Evolutionary conservation across 331 rosid genomes (phyloP), one percentile per base, ranked within the genome.

Genomic region (Pyracantha coccinea): DNA sequence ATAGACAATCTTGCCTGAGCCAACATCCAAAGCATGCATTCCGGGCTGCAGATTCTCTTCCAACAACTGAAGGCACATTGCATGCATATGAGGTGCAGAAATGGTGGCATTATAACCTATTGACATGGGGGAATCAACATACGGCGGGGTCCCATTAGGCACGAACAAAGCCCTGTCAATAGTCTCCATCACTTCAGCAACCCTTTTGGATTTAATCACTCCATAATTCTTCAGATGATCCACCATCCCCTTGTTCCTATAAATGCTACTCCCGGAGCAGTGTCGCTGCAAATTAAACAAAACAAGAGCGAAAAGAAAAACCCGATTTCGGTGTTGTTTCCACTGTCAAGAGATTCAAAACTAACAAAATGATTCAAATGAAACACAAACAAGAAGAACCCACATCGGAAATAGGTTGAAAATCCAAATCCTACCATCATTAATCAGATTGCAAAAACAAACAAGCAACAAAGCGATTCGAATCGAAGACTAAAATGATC

Each of bases 81-180:
- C 99, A 62, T 95, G 99, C 99, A 94, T 94, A 75, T 94, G 99
- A 12, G 99, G 99, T 15, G 97, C 99, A 80, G 99, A 94, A 72
- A 94, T 94, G 62, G 99, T 94, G 73, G 85, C 99, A 85, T 94
- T 94, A 77, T 86, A 92, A 73, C 99, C 97, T 59, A 94, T 92
- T 2, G 89, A 53, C 92, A 92, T 74, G 29, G 99, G 97, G 59
- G 90, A 87, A 79, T 94, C 99, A 8, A 79, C 86, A 81, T 94
- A 94, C 35, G 97, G 81, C 15, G 90, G 84, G 24, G 54, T 78
- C 32, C 92, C 97, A 41, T 71, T 78, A 1, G 97, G 97, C 69
- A 89, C 96, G 60, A 94, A 94, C 45, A 90, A 77, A 45, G 84
- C 99, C 83, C 99, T 90, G 50, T 94, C 97, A 33, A 94, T 25